Evolutionary conservation across 768 basidiomycete genomes (phyloP).

Genomic region (Rhodocollybia butyracea): DNA sequence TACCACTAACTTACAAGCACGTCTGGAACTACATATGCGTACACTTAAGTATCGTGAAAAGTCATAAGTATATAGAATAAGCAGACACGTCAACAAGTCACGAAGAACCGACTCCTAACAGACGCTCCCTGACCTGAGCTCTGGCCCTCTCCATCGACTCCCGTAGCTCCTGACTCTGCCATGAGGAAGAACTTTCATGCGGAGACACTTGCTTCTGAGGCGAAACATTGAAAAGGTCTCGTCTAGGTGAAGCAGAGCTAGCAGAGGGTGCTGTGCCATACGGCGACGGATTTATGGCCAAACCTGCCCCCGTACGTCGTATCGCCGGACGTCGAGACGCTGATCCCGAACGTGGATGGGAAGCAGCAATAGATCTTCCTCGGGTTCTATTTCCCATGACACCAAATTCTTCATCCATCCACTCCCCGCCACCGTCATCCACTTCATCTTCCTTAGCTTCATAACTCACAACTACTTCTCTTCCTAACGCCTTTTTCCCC

Average conservation of each 20-base stretch:
- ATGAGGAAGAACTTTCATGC: slow-evolving; percentile 36
- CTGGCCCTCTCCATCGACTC: slow-evolving; percentile 73
- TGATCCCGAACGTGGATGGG: not conserved
- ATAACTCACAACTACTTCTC: slow-evolving; percentile 78
- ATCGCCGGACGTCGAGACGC: slow-evolving; percentile 15
- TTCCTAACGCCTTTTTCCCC: slow-evolving; percentile 70
- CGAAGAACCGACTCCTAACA: no score
- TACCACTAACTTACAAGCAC: no score
- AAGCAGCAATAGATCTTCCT: not conserved
- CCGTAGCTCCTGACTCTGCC: slow-evolving; percentile 64
- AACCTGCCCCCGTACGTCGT: not conserved
- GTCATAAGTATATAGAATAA: no score
- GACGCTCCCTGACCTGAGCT: slow-evolving; percentile 22
- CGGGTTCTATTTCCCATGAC: not conserved
- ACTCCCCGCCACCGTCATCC: slow-evolving; percentile 71
- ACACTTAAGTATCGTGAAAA: no score
- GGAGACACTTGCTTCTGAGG: slow-evolving; percentile 14
- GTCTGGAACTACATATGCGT: no score
- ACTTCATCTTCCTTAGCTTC: slow-evolving; percentile 72
- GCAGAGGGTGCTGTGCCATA: slow-evolving; percentile 17
- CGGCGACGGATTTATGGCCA: slow-evolving; percentile 5
- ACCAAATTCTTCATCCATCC: slow-evolving; percentile 58
- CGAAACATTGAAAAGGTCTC: slow-evolving; percentile 21
- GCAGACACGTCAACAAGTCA: no score
- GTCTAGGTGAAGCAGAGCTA: slow-evolving; percentile 22